These are phyloP conservation scores for Paxillus rubicundulus DNA, from an alignment of 768 basidiomycete genomes.

Conservation along the genomic window DNA sequence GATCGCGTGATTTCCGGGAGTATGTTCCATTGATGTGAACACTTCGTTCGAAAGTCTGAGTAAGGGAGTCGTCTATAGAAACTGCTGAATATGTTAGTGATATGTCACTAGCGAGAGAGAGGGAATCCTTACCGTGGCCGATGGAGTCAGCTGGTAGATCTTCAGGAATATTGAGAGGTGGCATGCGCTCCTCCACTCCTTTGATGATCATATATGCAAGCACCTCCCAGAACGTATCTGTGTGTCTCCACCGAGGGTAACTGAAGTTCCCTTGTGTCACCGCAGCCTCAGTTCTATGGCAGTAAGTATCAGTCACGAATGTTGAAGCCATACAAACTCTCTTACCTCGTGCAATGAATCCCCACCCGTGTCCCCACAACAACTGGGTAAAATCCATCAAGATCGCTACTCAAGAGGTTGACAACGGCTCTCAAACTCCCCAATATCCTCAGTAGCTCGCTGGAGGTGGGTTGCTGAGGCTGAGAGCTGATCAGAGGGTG, in stretches of 20 bases:
- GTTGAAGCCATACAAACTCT: not conserved
- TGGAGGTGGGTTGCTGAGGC: not conserved
- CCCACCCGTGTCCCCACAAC: not conserved
- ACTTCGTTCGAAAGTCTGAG: too few species aligned
- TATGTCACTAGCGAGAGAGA: too few species aligned
- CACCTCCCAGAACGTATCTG: not conserved
- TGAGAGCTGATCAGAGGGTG: not conserved
- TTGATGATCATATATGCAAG: slow-evolving; percentile 2
- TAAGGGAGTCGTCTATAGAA: too few species aligned
- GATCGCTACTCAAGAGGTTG: not conserved
- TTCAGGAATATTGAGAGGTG: not conserved
- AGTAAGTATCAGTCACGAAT: not conserved
- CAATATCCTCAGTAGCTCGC: not conserved
- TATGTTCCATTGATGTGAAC: too few species aligned
- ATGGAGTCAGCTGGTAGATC: too few species aligned
- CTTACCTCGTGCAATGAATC: not conserved
- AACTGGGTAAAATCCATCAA: not conserved
- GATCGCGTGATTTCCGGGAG: too few species aligned
- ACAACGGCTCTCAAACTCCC: not conserved
- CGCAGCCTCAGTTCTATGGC: not conserved
- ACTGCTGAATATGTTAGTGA: too few species aligned
- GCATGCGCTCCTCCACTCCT: not conserved
- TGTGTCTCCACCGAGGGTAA: not conserved
- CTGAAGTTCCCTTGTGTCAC: not conserved
- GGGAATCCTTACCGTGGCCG: too few species aligned